A percentile compares a stretch with the other conserved stretches of the same genome.
These are phyloP conservation scores for Xylariaceae sp. DNA, from an alignment of 2,329 filamentous ascomycete species.

Conservation along the genomic window DNA sequence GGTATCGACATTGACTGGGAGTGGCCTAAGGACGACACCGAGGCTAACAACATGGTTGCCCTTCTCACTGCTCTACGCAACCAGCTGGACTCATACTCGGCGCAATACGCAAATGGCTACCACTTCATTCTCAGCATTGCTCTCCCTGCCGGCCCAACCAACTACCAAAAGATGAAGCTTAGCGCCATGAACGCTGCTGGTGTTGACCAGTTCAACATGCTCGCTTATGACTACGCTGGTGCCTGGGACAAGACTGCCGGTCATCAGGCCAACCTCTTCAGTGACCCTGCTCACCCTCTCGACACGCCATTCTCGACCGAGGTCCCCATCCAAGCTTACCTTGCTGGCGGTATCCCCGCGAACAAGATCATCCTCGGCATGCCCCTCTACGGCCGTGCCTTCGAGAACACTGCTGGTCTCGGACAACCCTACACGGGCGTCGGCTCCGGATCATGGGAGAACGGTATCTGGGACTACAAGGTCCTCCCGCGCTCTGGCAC, in stretches of 20 bases:
- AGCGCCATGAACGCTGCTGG: conserved; percentile 38
- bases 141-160: conserved; percentile 42
- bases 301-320: conserved; percentile 67
- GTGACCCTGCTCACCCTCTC: conserved; percentile 45
- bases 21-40: conserved; percentile 35
- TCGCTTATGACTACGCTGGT: conserved; percentile 71
- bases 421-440: conserved; percentile 59
- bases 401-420: conserved; percentile 57
- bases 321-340: conserved; percentile 60
- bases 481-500: conserved; percentile 57
- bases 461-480: conserved; percentile 77
- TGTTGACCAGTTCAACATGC: conserved; percentile 56
- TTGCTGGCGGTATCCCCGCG: conserved; percentile 54
- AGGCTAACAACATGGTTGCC: conserved; percentile 42
- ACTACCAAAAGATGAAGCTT: conserved; percentile 46
- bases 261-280: conserved; percentile 68
- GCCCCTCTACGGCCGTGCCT: conserved; percentile 74
- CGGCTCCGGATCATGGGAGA: conserved; percentile 66
- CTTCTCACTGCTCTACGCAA: conserved; percentile 41
- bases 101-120: conserved; percentile 40
- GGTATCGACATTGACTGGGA: conserved; percentile 40
- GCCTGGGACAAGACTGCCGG: conserved; percentile 59
- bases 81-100: conserved; percentile 46
- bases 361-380: conserved; percentile 71
- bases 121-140: conserved; percentile 53